These are phyloP conservation scores for Boletus insuetus DNA, from an alignment of 768 basidiomycete genomes.

Conservation along the genomic window DNA sequence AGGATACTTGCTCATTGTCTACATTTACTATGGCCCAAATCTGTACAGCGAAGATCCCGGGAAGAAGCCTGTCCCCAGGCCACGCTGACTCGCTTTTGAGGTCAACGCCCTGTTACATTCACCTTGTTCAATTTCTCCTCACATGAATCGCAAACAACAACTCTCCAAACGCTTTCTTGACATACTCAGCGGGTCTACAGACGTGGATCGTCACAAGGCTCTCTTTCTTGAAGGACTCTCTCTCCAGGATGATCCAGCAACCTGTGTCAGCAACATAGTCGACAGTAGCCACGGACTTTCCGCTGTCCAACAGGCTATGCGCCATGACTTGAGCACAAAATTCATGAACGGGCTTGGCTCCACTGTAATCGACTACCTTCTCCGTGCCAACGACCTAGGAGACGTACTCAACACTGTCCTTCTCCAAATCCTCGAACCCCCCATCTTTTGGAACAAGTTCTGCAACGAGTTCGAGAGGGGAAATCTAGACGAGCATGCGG, in stretches of 20 bases:
- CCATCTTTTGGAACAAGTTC: slow-evolving; percentile 49
- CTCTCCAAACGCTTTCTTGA: slow-evolving; percentile 36
- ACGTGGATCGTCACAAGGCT: slow-evolving; percentile 26
- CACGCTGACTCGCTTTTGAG: too few relatives aligned
- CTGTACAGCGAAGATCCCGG: too few relatives aligned
- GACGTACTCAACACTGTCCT: slow-evolving; percentile 40
- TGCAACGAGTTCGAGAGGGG: slow-evolving; percentile 34
- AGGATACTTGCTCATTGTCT: too few relatives aligned
- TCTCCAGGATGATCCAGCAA: slow-evolving; percentile 36
- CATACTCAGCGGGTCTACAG: slow-evolving; percentile 30
- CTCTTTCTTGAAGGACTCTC: slow-evolving; percentile 48
- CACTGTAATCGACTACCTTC: slow-evolving; percentile 38
- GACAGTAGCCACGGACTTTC: slow-evolving; percentile 35
- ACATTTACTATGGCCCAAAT: too few relatives aligned
- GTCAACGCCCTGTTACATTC: too few relatives aligned
- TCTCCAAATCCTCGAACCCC: slow-evolving; percentile 43
- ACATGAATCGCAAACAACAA: slow-evolving; percentile 23
- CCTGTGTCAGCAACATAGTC: slow-evolving; percentile 39
- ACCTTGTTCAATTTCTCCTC: background rate
- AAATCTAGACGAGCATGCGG: slow-evolving; percentile 33
- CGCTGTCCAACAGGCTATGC: slow-evolving; percentile 42
- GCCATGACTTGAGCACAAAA: slow-evolving; percentile 32
- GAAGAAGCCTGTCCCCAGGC: too few relatives aligned
- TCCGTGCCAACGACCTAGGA: slow-evolving; percentile 36
- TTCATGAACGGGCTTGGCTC: slow-evolving; percentile 46